Percentiles rank a stretch among this genome's conserved stretches.
Conservation (phyloP, 2,329 filamentous ascomycete genomes). For the Clonostachys solani region DNA sequence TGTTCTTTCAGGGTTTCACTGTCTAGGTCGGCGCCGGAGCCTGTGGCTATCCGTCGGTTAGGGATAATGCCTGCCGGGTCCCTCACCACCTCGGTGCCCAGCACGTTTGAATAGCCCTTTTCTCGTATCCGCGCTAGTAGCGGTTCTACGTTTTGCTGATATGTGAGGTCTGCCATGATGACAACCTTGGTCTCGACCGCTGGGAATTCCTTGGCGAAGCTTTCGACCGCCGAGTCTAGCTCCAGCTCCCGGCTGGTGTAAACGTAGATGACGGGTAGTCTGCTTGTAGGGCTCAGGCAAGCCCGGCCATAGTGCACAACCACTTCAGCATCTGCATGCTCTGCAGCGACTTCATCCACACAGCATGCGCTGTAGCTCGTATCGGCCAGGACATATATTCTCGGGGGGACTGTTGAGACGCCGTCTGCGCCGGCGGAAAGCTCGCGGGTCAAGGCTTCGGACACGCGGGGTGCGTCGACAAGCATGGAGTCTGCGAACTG, state of each 20-base stretch:
- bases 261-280: slow-evolving; percentile 84
- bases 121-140: slow-evolving; percentile 51
- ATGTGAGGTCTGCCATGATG: slow-evolving; percentile 87
- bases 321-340: slow-evolving; percentile 86
- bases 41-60: slow-evolving; percentile 63
- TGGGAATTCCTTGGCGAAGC: slow-evolving; percentile 67
- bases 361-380: slow-evolving; percentile 97
- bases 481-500: slow-evolving; percentile 97
- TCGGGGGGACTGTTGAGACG: slow-evolving; percentile 9
- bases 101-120: slow-evolving; percentile 65
- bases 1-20: slow-evolving; percentile 55
- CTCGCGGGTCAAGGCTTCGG: slow-evolving; percentile 42
- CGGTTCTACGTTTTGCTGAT: slow-evolving; percentile 65
- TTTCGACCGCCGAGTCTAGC: slow-evolving; percentile 45
- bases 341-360: slow-evolving; percentile 93
- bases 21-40: slow-evolving; percentile 25
- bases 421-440: slow-evolving; percentile 9
- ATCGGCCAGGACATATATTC: slow-evolving; percentile 84
- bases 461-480: slow-evolving; percentile 76
- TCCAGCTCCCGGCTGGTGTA: slow-evolving; percentile 75
- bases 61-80: slow-evolving; percentile 78
- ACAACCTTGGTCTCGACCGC: slow-evolving; percentile 62
- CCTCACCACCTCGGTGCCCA: slow-evolving; percentile 69
- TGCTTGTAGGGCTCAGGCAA: slow-evolving; percentile 84
- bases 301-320: slow-evolving; percentile 93